Conservation (phyloP, 2,329 filamentous ascomycete species). For the Phaeosphaeria sp. region DNA sequence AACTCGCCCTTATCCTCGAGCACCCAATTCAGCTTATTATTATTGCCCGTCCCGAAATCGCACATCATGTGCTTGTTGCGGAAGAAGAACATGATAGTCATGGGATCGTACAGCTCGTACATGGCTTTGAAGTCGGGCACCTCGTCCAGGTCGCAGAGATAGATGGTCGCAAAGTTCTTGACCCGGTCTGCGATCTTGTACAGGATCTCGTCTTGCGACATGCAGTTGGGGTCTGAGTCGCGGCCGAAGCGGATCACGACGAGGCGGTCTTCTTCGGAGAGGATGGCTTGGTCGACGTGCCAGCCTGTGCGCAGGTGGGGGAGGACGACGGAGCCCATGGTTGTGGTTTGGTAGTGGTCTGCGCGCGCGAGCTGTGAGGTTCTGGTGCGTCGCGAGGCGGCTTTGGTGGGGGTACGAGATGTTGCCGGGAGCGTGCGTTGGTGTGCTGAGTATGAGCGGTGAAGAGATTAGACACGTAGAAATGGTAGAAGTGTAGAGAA, state of each 20-base stretch:
- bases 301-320: constrained; percentile 91
- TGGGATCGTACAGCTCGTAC: constrained; percentile 90
- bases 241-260: constrained; percentile 94
- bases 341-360: not conserved
- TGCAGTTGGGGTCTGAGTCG: constrained; percentile 81
- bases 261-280: constrained; percentile 79
- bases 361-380: not conserved
- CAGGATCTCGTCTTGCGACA: constrained; percentile 89
- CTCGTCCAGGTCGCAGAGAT: constrained; percentile 82
- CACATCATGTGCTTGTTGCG: constrained; percentile 99
- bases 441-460: not conserved
- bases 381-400: not conserved
- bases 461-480: not conserved
- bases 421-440: not conserved
- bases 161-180: constrained; percentile 87
- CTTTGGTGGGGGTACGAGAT: not conserved
- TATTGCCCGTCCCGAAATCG: constrained; percentile 95
- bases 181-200: constrained; percentile 93
- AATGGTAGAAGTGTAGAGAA: not conserved
- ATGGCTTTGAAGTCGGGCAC: constrained; percentile 79
- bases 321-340: constrained; percentile 85
- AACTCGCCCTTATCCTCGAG: constrained; percentile 97
- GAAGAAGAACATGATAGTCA: constrained; percentile 98
- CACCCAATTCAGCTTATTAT: constrained; percentile 98
- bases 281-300: constrained; percentile 97